A percentile compares a stretch with the other conserved stretches of the same genome.
These are phyloP conservation scores for Populus tomentosa DNA, from an alignment of 441 rosid genomes.

Conservation along the genomic window DNA sequence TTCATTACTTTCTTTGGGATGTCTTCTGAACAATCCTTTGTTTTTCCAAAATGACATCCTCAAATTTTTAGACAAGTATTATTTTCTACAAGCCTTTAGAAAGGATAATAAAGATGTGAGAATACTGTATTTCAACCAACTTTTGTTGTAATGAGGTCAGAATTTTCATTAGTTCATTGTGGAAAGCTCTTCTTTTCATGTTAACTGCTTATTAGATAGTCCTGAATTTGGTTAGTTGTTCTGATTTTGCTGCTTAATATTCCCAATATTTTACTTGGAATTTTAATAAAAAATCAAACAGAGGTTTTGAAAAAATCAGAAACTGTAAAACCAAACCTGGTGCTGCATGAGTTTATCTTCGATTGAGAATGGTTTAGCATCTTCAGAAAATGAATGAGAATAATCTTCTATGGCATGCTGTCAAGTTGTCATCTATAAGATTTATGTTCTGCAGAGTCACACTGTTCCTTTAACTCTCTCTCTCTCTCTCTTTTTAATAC, in stretches of 20 bases:
- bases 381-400: not conserved
- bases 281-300: not conserved
- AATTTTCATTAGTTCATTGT: not conserved
- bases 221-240: not conserved
- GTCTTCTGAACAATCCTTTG: not conserved
- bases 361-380: not conserved
- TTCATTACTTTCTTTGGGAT: not conserved
- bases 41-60: not conserved
- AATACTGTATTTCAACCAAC: not conserved
- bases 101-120: not conserved
- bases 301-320: not conserved
- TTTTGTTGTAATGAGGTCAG: not conserved
- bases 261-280: not conserved
- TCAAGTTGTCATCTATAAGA: not conserved
- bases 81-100: not conserved
- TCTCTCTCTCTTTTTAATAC: not conserved
- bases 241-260: not conserved
- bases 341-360: not conserved
- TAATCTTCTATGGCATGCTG: not conserved
- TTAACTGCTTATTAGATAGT: not conserved
- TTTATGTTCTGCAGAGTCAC: not conserved
- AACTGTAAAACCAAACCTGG: slow-evolving; percentile 1
- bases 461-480: not conserved
- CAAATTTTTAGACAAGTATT: not conserved
- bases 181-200: not conserved